These are phyloP conservation scores for Mycena belliarum DNA, from an alignment of 768 basidiomycete genomes.

Conservation along the genomic window DNA sequence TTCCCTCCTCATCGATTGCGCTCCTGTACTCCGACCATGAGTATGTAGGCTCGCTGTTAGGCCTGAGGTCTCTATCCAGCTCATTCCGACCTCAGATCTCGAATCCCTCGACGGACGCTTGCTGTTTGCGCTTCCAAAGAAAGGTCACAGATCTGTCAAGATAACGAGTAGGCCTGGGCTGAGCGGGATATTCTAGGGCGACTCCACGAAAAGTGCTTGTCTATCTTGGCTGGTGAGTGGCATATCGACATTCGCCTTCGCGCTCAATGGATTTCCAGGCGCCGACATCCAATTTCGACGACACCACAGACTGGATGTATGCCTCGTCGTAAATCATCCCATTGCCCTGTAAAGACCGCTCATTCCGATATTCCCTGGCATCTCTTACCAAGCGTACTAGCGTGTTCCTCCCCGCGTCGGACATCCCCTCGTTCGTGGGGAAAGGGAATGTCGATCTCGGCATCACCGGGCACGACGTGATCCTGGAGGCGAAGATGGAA, in stretches of 20 bases:
- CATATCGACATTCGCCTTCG: not conserved
- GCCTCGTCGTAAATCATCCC: constrained; percentile 86
- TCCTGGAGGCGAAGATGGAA: constrained; percentile 87
- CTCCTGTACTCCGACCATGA: not conserved
- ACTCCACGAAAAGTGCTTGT: constrained; percentile 87
- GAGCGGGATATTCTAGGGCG: constrained; percentile 53
- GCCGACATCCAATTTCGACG: constrained; percentile 95
- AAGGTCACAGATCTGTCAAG: constrained; percentile 84
- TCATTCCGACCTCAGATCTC: constrained; percentile 46
- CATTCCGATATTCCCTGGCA: not conserved
- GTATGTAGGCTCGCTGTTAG: not conserved
- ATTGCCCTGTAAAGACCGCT: constrained; percentile 77
- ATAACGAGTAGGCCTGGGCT: not conserved
- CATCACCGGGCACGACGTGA: constrained; percentile 98
- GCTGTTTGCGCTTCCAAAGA: constrained; percentile 96
- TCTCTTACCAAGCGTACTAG: constrained; percentile 39
- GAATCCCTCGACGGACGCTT: constrained; percentile 83
- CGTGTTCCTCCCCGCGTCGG: constrained; percentile 93
- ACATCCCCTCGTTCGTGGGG: constrained; percentile 98
- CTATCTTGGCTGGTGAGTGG: constrained; percentile 71
- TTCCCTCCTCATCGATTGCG: not conserved
- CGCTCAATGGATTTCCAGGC: constrained; percentile 45
- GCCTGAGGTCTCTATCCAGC: no score
- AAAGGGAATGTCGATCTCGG: constrained; percentile 93
- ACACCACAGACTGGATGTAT: constrained; percentile 86